Percentiles rank a stretch among this genome's conserved stretches.
Conservation (phyloP, 306 rosid genomes). For the Trifolium dubium region DNA sequence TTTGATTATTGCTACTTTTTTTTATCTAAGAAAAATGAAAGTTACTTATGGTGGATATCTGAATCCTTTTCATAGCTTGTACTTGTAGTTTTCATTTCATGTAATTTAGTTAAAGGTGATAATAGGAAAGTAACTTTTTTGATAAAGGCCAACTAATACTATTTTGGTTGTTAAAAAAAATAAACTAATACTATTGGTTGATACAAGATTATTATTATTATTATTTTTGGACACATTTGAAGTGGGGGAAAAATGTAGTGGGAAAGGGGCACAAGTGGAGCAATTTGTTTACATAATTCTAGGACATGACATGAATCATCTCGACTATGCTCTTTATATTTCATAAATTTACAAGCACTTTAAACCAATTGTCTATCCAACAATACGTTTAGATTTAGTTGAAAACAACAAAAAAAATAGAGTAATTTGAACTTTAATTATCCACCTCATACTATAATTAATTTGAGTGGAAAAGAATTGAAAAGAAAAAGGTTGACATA, state of each 20-base stretch:
- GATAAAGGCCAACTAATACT: background rate
- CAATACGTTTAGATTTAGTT: background rate
- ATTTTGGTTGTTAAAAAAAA: no score
- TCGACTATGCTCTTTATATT: background rate
- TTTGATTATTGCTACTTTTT: no score
- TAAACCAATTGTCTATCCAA: background rate
- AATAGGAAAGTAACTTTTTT: background rate
- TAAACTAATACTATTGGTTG: background rate
- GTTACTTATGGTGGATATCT: background rate
- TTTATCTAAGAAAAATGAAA: background rate
- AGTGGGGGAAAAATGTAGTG: background rate
- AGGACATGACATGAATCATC: background rate
- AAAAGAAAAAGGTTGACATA: background rate
- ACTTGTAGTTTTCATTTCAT: background rate
- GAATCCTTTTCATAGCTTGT: background rate
- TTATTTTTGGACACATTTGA: background rate
- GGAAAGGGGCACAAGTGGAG: background rate
- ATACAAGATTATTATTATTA: background rate
- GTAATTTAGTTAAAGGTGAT: background rate
- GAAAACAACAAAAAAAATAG: background rate
- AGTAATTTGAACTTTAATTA: slow-evolving; percentile 11
- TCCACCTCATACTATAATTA: background rate
- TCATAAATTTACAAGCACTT: background rate
- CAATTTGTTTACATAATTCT: background rate
- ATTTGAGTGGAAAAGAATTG: slow-evolving; percentile 25